Evolutionary conservation across 2,329 filamentous ascomycete species (phyloP).

Genomic region (Fusarium nematophilum): DNA sequence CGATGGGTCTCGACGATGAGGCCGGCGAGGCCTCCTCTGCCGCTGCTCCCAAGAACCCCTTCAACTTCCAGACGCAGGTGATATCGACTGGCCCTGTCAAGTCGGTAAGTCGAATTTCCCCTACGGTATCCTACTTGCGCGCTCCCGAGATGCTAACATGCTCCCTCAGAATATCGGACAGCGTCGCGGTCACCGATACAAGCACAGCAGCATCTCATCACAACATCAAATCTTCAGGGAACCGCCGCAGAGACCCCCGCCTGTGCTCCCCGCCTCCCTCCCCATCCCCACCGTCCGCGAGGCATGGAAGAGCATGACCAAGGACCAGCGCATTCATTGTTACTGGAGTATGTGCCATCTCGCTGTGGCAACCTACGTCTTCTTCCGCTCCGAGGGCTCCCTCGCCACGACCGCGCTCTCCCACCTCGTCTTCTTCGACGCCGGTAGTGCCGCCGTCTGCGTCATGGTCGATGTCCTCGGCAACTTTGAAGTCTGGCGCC

Average conservation of each 20-base stretch:
- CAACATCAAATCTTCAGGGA: conserved; percentile 96
- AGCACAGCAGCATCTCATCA: conserved; percentile 90
- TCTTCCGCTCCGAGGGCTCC: conserved; percentile 87
- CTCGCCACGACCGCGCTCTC: conserved; percentile 92
- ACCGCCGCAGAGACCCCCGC: conserved; percentile 84
- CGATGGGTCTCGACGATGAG: conserved; percentile 34
- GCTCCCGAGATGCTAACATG: conserved; percentile 10
- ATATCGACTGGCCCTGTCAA: conserved; percentile 82
- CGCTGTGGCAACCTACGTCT: conserved; percentile 82
- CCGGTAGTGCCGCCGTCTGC: conserved; percentile 89
- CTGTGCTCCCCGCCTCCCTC: conserved; percentile 89
- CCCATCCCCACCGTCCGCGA: conserved; percentile 91
- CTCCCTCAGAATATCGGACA: conserved; percentile 81
- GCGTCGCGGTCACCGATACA: conserved; percentile 95
- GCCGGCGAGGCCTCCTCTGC: conserved; percentile 29
- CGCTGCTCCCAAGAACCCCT: conserved; percentile 70
- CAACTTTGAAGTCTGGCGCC: conserved; percentile 98
- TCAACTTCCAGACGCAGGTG: conserved; percentile 92
- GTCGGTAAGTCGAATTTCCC: conserved; percentile 66
- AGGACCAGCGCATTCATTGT: conserved; percentile 83
- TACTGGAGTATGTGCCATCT: conserved; percentile 94
- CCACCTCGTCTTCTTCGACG: conserved; percentile 95
- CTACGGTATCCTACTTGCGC: background rate
- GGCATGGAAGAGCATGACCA: conserved; percentile 89
- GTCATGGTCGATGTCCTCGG: conserved; percentile 91